Conservation (phyloP, 805 yeast species). For the Kodamaea sagamina region DNA sequence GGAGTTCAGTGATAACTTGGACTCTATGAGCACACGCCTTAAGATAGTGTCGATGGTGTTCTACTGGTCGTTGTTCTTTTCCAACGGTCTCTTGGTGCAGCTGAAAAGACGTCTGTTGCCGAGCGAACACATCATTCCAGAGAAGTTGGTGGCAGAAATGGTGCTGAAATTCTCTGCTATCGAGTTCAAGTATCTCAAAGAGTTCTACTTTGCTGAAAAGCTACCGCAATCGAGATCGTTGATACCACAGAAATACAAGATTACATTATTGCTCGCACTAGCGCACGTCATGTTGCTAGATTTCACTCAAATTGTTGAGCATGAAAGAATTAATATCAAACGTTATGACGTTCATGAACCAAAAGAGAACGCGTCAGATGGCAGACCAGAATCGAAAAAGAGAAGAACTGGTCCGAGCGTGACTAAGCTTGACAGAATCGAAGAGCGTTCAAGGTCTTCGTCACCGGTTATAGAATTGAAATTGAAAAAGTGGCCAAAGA, state of each 20-base stretch:
- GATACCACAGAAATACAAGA: conserved; percentile 13
- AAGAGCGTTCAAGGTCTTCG: not conserved
- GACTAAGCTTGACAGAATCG: too few relatives aligned
- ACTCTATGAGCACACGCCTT: conserved; percentile 31
- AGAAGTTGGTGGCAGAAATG: conserved; percentile 16
- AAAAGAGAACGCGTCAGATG: not conserved
- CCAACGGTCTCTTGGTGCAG: conserved; percentile 15
- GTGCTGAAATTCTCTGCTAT: conserved; percentile 15
- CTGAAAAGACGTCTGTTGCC: conserved; percentile 7
- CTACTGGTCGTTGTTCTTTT: conserved; percentile 20
- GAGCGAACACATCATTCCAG: conserved; percentile 12
- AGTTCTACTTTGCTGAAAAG: conserved; percentile 15
- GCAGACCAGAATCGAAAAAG: not conserved
- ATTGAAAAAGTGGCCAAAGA: conserved; percentile 10
- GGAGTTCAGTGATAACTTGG: conserved; percentile 26
- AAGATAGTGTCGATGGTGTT: conserved; percentile 21
- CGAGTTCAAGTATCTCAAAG: conserved; percentile 15
- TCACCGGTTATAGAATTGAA: not conserved
- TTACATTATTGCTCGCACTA: conserved; percentile 14
- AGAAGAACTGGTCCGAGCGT: not conserved
- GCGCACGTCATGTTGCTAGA: conserved; percentile 16
- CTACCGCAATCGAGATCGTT: not conserved
- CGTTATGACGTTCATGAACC: conserved; percentile 7
- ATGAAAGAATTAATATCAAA: conserved; percentile 9
- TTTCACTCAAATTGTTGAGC: conserved; percentile 17